Base-by-base conservation (phyloP, 495 filamentous ascomycete genomes). In the Penicillium ucsense region DNA sequence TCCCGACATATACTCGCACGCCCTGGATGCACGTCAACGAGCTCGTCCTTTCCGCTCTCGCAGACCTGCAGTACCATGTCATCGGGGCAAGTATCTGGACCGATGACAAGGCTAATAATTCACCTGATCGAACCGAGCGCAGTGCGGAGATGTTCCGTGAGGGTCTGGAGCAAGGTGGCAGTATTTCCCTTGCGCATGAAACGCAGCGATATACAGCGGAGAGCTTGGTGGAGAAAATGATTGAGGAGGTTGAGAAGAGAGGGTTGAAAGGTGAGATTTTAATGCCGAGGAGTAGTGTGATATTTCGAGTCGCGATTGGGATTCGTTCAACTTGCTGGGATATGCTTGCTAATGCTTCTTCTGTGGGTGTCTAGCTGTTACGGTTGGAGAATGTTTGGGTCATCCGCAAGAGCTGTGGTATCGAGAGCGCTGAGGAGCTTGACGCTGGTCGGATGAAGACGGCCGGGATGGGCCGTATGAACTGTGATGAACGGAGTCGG, bases 321-420 rank as follows among this genome's bases (percentile, higher is more conserved):
- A 20, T 41, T 47, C 38, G 36, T 41, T 47, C 38, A 35, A 9
- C 2, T 47, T 37, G n/a, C 50, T 53, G 44, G 60, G 45, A 38
- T 38, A 38, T 2, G 12, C 33, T 30, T 39, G 35, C 4, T 60
- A 64, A 30, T 79, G 28, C 0, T 31, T n/a, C 27, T 29, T 20
- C 31, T 31, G 35, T n/a, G n/a, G 1, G 79, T 43, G 12, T 5
- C 78, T 48, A 68, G 67, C 56, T 50, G 84, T 88, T 33, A 85
- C 86, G 33, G 76, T 88, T 28, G 86, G 85, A 2, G 75, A 87
- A 52, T 90, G 86, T 62, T 67, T 91, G 11, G 82, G 78, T 8
- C 84, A 89, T 55, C 72, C 81, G 8, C 40, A 53, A 3, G 74
- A 62, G 36, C 79, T 81, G 57, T 91, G 86, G 86, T 91, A 82